Evolutionary conservation across 2,329 filamentous ascomycete species (phyloP).

Genomic region (Botrytis byssoidea): DNA sequence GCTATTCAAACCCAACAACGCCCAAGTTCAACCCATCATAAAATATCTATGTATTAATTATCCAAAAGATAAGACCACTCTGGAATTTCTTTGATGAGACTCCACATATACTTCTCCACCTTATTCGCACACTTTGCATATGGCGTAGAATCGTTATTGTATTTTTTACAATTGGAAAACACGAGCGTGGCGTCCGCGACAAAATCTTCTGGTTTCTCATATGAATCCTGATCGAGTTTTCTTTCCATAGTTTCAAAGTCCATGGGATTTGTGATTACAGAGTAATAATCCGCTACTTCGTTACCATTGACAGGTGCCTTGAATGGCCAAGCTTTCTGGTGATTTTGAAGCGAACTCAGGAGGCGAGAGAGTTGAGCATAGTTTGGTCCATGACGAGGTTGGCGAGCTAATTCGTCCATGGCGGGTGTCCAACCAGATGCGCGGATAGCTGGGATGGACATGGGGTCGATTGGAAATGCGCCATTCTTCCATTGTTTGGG

Average conservation of each 20-base stretch:
- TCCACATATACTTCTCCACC: slow-evolving; percentile 93
- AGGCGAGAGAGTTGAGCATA: slow-evolving; percentile 92
- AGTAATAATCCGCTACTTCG: slow-evolving; percentile 98
- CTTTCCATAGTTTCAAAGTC: slow-evolving; percentile 93
- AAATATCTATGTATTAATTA: slow-evolving; percentile 10
- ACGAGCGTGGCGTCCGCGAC: slow-evolving; percentile 84
- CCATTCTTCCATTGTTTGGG: slow-evolving; percentile 83
- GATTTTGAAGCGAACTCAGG: slow-evolving; percentile 93
- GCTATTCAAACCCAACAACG: not conserved
- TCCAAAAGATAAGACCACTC: slow-evolving; percentile 69
- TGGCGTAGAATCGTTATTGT: slow-evolving; percentile 92
- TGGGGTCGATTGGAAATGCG: slow-evolving; percentile 73
- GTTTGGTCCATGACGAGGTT: slow-evolving; percentile 92
- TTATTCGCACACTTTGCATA: slow-evolving; percentile 96
- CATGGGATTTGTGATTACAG: slow-evolving; percentile 98
- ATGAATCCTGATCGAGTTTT: slow-evolving; percentile 91
- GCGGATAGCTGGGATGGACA: slow-evolving; percentile 83
- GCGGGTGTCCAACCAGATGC: slow-evolving; percentile 93
- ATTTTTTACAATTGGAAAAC: slow-evolving; percentile 91
- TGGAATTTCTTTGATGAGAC: slow-evolving; percentile 84
- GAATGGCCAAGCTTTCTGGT: slow-evolving; percentile 92
- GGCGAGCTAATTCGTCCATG: slow-evolving; percentile 95
- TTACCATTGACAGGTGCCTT: slow-evolving; percentile 89
- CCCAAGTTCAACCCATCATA: not conserved
- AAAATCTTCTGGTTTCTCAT: slow-evolving; percentile 89